Conservation (phyloP, 352 stramenopile species). For the Plasmopara muralis region DNA sequence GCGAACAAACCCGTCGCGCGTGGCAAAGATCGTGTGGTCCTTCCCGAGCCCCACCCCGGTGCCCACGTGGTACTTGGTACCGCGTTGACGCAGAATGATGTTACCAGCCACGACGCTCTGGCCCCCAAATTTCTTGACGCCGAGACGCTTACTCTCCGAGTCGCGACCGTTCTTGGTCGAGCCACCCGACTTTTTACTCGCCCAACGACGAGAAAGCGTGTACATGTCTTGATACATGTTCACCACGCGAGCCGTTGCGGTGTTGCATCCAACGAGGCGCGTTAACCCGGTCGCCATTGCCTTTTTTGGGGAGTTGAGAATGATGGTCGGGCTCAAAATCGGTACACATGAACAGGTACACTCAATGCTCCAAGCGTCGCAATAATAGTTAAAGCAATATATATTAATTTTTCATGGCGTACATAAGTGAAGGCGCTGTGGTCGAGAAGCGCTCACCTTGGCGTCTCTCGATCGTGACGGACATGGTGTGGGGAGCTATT, state of each 20-base stretch:
- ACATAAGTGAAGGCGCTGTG: slow-evolving; percentile 52
- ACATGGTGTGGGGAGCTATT: slow-evolving; percentile 63
- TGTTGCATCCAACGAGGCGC: no score
- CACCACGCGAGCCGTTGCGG: slow-evolving; percentile 13
- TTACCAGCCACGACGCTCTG: slow-evolving; percentile 89
- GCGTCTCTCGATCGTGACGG: slow-evolving; percentile 60
- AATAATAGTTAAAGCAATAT: neutral
- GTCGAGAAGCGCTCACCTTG: slow-evolving; percentile 60
- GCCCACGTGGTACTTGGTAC: slow-evolving; percentile 93
- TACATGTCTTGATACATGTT: slow-evolving; percentile 39
- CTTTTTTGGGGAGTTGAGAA: no score
- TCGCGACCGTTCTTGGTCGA: slow-evolving; percentile 97
- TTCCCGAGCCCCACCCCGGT: slow-evolving; percentile 92
- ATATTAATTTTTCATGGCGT: slow-evolving; percentile 35
- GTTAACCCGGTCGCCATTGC: no score
- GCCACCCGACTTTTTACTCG: slow-evolving; percentile 95
- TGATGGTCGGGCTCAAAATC: no score
- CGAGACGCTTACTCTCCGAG: slow-evolving; percentile 93
- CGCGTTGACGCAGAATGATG: slow-evolving; percentile 97
- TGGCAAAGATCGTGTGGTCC: slow-evolving; percentile 92
- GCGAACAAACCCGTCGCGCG: slow-evolving; percentile 79
- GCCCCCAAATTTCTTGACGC: slow-evolving; percentile 95
- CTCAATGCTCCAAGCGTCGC: no score
- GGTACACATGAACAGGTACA: no score
- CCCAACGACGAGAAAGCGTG: slow-evolving; percentile 57